Evolutionary conservation across 2,329 filamentous ascomycete genomes (phyloP), one percentile per base, ranked within the genome.

Genomic region (Colletotrichum limetticola): DNA sequence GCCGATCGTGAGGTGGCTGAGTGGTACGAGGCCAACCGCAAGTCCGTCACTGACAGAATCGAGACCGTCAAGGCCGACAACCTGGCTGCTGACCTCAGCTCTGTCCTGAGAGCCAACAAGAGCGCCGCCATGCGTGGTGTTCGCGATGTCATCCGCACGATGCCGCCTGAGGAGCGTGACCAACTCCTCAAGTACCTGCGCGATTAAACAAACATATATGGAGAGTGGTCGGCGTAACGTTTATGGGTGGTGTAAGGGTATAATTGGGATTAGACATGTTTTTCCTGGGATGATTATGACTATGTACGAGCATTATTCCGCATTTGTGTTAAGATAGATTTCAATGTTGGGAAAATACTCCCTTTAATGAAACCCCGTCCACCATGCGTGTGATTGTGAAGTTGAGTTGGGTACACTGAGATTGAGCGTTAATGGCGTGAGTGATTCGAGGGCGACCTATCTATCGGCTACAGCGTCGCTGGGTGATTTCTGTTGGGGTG

Each of bases 11-110:
- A 91, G 76, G 97, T 98, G 32, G 94, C 95, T 4, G 89, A 92
- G 78, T 99, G 97, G 97, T 98, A 98, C 82, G 97, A 99, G 88
- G 92, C 96, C 85, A 97, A 98, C 86, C 89, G 94, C 80, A 94
- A 96, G 87, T 85, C 86, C 53, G 91, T 99, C 63, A 89, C 93
- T 75, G 90, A 93, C 75, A 97, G 97, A 90, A 91, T 98, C 32
- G 95, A 98, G 82, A 85, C 87, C 14, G 87, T 98, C 79, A 97
- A 95, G 89, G 89, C 90, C 5, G 94, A 98, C 74, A 89, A 91
- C 55, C 88, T 87, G 59, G 82, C 86, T 19, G 78, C 79, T n/a
- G 84, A 88, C 77, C 81, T 88, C 74, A 83, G 83, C n/a, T 81
- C 81, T 22, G 78, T 88, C 37, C 78, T 88, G 68, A 83, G 84